Evolutionary conservation across 805 yeast genomes (phyloP), one percentile per base, ranked within the genome.

Genomic region (Myxozyma kluyveri): DNA sequence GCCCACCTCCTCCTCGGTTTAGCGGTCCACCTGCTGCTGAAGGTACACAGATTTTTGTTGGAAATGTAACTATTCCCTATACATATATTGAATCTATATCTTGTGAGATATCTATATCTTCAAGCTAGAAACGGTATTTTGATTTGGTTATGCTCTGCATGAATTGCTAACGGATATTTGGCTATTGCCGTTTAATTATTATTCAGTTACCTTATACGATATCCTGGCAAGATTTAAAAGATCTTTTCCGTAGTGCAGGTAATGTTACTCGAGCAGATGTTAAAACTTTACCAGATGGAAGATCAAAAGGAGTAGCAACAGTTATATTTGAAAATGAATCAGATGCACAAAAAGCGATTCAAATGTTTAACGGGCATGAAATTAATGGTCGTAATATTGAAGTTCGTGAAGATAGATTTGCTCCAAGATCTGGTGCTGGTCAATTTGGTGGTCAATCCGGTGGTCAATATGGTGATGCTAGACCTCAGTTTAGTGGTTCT

Each of bases 221-320:
- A 38, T 81, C 79, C 59, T 87, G 96, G 95, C 88, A 84, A 67
- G 86, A 84, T 43, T 75, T 90, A 61, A 87, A 89, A 67, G 96
- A 89, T 65, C 71, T 89, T 63, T 87, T 90, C 77, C 78, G 86
- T 61, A 78, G 76, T 42, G 83, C 79, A 54, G 97, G 96, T 27
- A 77, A 74, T 46, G 86, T 90, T n/a, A 73, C 78, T 21, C 81
- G 93, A 49, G 96, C 96, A 1, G 96, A 88, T 66, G 82, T 90
- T 19, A 79, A 80, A 65, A 67, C 73, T 45, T 85, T 81, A 61
- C 74, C 72, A 37, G 74, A 78, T 60, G 95, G 96, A 23, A 81
- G 85, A 62, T 86, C 96, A 4, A 80, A 83, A 68, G 97, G 97
- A 2, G 83, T 80, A 62, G 97, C 96, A 47, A 84, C 86, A 9